A percentile compares a stretch with the other conserved stretches of the same genome.
Evolutionary conservation across 306 rosid species (phyloP).

Genomic region (Dicorynia guianensis): DNA sequence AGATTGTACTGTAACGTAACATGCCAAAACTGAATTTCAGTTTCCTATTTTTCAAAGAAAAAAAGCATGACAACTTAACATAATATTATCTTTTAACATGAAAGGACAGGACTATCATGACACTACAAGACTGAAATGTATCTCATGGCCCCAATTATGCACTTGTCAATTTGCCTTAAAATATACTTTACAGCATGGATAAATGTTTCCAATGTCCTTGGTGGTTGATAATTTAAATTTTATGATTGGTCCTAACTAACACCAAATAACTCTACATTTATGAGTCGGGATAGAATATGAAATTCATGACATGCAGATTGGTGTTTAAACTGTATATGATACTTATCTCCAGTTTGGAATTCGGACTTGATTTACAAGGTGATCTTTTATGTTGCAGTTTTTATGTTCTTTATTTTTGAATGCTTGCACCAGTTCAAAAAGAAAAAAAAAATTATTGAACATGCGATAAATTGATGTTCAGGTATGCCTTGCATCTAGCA

Average conservation of each 20-base stretch:
- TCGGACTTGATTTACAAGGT: neutral
- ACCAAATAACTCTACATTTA: neutral
- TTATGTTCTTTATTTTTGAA: neutral
- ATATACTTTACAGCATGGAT: neutral
- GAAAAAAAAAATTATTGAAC: neutral
- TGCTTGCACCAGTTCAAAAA: constrained; percentile 7
- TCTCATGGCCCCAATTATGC: neutral
- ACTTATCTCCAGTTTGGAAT: neutral
- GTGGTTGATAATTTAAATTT: neutral
- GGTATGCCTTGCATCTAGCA: constrained; percentile 28
- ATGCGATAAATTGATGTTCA: constrained; percentile 18
- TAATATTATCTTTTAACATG: too few species aligned
- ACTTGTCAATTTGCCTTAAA: neutral
- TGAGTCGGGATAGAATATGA: neutral
- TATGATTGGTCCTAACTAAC: neutral
- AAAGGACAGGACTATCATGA: too few species aligned
- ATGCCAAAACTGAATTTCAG: neutral
- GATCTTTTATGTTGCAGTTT: neutral
- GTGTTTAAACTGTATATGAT: neutral
- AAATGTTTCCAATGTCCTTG: neutral
- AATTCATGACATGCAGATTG: neutral
- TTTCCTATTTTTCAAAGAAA: too few species aligned
- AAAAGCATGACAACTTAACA: neutral
- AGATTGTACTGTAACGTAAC: too few species aligned
- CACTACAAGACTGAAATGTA: too few species aligned